Evolutionary conservation across 768 basidiomycete species (phyloP).

Genomic region (Crassisporium funariophilum): DNA sequence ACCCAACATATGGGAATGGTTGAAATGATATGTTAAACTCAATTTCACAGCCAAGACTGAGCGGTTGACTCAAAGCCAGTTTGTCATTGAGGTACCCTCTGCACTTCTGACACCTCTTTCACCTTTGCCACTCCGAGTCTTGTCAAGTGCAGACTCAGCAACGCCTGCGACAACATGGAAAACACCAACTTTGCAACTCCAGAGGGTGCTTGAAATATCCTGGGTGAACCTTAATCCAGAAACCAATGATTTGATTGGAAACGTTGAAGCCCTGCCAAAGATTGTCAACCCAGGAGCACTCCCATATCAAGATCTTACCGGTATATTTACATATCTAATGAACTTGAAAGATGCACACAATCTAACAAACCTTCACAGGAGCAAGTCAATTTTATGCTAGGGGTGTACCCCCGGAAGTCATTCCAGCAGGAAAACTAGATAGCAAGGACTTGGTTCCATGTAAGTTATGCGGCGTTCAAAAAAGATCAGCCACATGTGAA

Average conservation of each 20-base stretch:
- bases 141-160: neutral
- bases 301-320: neutral
- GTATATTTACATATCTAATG: neutral
- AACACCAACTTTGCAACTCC: neutral
- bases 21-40: neutral
- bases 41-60: neutral
- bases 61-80: neutral
- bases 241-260: neutral
- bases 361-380: neutral
- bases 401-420: neutral
- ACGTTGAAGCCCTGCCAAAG: neutral
- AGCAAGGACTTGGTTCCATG: neutral
- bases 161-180: neutral
- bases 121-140: neutral
- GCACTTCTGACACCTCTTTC: neutral
- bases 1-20: conserved; percentile 1
- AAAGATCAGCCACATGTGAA: neutral
- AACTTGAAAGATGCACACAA: neutral
- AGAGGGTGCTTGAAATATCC: neutral
- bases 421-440: neutral
- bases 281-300: neutral
- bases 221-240: neutral
- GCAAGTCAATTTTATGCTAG: neutral
- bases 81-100: neutral
- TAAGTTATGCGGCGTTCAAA: neutral